Evolutionary conservation across 208 protist genomes (phyloP).

Genomic region (Leishmania mexicana): DNA sequence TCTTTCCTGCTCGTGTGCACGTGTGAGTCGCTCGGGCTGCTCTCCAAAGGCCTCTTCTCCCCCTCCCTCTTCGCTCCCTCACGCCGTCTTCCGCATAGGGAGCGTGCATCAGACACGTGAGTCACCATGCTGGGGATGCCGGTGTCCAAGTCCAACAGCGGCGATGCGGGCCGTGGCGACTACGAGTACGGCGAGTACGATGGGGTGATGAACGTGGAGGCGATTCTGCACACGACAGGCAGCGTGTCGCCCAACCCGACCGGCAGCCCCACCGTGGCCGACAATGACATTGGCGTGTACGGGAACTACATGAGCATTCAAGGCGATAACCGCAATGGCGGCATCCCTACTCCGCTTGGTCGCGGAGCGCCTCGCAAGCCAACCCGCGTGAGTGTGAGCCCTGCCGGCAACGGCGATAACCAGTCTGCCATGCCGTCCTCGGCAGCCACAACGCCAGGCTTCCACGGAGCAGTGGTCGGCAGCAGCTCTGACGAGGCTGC

Average conservation of each 20-base stretch:
- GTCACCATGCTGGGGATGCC: constrained; percentile 6
- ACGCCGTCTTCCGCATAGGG: background rate
- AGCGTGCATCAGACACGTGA: background rate
- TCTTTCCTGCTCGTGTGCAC: background rate
- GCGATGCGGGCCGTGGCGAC: background rate
- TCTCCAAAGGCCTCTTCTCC: background rate
- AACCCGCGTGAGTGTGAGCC: background rate
- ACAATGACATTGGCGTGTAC: background rate
- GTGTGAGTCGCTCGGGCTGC: background rate
- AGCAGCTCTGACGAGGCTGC: background rate
- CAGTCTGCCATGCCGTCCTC: background rate
- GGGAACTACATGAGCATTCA: constrained; percentile 1
- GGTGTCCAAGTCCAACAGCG: constrained; percentile 2
- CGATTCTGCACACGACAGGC: constrained; percentile 13
- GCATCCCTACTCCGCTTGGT: background rate
- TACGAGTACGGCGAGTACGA: constrained; percentile 33
- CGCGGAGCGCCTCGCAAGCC: constrained; percentile 10
- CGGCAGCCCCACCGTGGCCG: background rate
- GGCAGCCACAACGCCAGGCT: background rate
- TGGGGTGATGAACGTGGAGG: constrained; percentile 29
- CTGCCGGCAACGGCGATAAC: background rate
- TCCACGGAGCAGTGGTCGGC: background rate
- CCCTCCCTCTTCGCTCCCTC: background rate
- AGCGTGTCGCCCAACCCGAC: background rate
- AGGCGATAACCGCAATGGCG: background rate